phyloP scores from a whole-genome alignment of 345 rosid species.

The Lumnitzera racemosa region DNA sequence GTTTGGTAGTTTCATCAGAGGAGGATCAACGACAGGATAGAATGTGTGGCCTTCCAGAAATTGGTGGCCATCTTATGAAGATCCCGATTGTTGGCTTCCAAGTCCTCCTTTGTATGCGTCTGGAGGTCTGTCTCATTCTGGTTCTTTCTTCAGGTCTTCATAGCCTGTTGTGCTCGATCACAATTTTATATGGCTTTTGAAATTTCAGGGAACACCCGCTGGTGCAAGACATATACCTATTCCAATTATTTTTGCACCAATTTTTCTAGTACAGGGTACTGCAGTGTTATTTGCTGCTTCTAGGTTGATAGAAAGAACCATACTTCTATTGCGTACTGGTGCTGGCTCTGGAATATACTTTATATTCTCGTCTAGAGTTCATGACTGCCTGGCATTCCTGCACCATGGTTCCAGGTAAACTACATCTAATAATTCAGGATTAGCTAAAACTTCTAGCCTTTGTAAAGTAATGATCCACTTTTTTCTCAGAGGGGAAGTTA shows the following conservation, averaged over 20 bases:
- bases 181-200: conserved; percentile 15
- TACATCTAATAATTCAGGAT: conserved; percentile 2
- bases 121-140: conserved; percentile 51
- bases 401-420: conserved; percentile 97
- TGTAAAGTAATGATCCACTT: neutral
- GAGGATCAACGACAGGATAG: conserved; percentile 53
- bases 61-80: conserved; percentile 95
- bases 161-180: conserved; percentile 8
- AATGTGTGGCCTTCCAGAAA: conserved; percentile 72
- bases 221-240: conserved; percentile 74
- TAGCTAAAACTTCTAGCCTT: too few relatives aligned
- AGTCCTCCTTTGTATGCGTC: conserved; percentile 80
- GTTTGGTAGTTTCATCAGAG: conserved; percentile 60
- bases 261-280: conserved; percentile 80
- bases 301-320: conserved; percentile 66
- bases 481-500: neutral
- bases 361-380: conserved; percentile 57
- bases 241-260: conserved; percentile 75
- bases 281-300: conserved; percentile 77
- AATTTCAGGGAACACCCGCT: conserved; percentile 82
- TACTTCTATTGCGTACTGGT: conserved; percentile 59
- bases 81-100: conserved; percentile 82
- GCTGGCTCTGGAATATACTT: conserved; percentile 69
- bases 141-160: conserved; percentile 12
- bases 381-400: conserved; percentile 81